Percentiles rank a stretch among this genome's conserved stretches.
phyloP scores from a whole-genome alignment of 108 stramenopile species.

The Skeletonema tropicum region DNA sequence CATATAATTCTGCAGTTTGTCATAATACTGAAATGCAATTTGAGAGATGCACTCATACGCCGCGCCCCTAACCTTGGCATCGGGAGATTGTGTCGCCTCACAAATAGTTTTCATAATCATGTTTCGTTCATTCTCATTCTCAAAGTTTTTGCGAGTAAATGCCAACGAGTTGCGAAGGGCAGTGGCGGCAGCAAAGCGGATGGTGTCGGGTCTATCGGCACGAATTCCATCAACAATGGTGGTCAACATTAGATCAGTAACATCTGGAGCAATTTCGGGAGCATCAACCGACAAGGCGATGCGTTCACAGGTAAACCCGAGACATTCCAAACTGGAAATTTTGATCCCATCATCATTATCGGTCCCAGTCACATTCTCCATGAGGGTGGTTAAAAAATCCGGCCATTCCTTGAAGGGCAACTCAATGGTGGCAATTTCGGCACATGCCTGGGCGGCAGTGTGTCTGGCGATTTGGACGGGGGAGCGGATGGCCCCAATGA shows the following conservation, averaged over 20 bases:
- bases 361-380: slow-evolving; percentile 73
- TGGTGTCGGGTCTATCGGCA: slow-evolving; percentile 69
- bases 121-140: slow-evolving; percentile 86
- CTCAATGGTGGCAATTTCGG: slow-evolving; percentile 88
- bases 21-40: slow-evolving; percentile 92
- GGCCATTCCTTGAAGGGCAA: slow-evolving; percentile 89
- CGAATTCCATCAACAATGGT: slow-evolving; percentile 97
- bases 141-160: slow-evolving; percentile 93
- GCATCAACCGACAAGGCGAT: slow-evolving; percentile 47
- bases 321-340: slow-evolving; percentile 89
- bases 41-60: slow-evolving; percentile 92
- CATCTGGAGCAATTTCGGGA: slow-evolving; percentile 77
- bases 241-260: slow-evolving; percentile 93
- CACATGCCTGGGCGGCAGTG: slow-evolving; percentile 82
- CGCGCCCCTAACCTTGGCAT: slow-evolving; percentile 71
- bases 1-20: slow-evolving; percentile 91
- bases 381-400: slow-evolving; percentile 70
- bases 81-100: slow-evolving; percentile 87
- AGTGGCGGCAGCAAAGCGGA: slow-evolving; percentile 86
- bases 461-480: slow-evolving; percentile 63
- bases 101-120: slow-evolving; percentile 95
- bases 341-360: slow-evolving; percentile 69
- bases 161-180: slow-evolving; percentile 91
- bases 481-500: slow-evolving; percentile 66
- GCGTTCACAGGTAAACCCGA: slow-evolving; percentile 95